phyloP scores from a whole-genome alignment of 345 rosid species.

The Corymbia maculata region DNA sequence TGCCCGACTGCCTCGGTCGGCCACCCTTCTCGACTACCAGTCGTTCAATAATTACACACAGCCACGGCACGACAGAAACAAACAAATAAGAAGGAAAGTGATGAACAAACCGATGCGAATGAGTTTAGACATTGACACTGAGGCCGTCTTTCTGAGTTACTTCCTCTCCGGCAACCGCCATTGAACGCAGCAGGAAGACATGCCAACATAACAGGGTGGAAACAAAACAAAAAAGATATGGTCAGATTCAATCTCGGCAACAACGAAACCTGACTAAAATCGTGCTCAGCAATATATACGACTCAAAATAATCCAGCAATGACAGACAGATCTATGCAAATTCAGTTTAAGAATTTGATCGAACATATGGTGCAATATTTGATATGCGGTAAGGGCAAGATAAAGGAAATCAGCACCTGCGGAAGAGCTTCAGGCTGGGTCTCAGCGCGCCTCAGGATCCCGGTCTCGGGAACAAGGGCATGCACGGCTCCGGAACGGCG shows the following conservation, averaged over 20 bases:
- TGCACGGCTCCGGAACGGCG: background rate
- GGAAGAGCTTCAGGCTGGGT: background rate
- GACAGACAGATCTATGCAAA: background rate
- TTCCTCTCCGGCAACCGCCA: accelerated
- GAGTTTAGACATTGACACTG: background rate
- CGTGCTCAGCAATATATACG: background rate
- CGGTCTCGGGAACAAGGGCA: background rate
- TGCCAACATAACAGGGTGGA: background rate
- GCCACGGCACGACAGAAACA: background rate
- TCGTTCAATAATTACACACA: background rate
- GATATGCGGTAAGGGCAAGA: background rate
- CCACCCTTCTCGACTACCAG: background rate
- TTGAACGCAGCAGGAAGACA: background rate
- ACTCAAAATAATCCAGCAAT: background rate
- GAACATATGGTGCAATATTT: background rate
- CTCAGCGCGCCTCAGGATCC: background rate
- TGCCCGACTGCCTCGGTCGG: background rate
- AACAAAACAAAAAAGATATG: too few species aligned
- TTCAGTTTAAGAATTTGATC: too few species aligned
- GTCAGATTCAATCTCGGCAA: background rate
- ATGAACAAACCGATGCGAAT: background rate
- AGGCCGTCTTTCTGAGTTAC: background rate
- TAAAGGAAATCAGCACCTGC: background rate
- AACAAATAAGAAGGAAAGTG: background rate
- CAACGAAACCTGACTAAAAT: background rate